Evolutionary conservation across 192 early-diverging fungal genomes (phyloP).

Genomic region (Linnemannia elongata): DNA sequence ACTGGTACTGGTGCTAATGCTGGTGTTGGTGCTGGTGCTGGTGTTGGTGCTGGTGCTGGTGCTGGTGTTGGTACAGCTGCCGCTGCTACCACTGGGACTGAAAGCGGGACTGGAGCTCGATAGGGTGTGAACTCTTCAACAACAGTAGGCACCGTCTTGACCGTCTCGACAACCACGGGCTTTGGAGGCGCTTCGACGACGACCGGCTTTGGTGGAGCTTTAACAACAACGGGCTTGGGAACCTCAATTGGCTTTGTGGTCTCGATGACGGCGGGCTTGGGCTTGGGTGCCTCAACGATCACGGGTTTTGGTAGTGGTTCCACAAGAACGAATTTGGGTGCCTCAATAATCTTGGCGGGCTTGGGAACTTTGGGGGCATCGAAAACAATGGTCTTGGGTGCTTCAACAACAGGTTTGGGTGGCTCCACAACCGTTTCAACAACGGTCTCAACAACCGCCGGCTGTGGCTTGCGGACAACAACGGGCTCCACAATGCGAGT

Average conservation of each 20-base stretch:
- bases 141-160: no score
- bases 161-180: neutral
- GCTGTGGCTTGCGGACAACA: neutral
- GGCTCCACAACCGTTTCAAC: no score
- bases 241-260: neutral
- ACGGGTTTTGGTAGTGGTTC: neutral
- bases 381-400: neutral
- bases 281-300: neutral
- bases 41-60: neutral
- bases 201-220: neutral
- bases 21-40: neutral
- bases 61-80: neutral
- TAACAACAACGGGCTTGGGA: neutral
- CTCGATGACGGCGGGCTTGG: neutral
- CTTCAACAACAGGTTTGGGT: neutral
- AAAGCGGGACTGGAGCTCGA: neutral
- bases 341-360: neutral
- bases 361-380: neutral
- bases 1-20: neutral
- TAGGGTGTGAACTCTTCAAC: neutral
- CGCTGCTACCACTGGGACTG: no score
- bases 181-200: neutral
- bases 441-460: slow-evolving; percentile 3
- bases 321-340: neutral
- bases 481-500: neutral